Evolutionary conservation across 1,284 basidiomycete genomes (phyloP).

Genomic region (Pseudozyma sp.): DNA sequence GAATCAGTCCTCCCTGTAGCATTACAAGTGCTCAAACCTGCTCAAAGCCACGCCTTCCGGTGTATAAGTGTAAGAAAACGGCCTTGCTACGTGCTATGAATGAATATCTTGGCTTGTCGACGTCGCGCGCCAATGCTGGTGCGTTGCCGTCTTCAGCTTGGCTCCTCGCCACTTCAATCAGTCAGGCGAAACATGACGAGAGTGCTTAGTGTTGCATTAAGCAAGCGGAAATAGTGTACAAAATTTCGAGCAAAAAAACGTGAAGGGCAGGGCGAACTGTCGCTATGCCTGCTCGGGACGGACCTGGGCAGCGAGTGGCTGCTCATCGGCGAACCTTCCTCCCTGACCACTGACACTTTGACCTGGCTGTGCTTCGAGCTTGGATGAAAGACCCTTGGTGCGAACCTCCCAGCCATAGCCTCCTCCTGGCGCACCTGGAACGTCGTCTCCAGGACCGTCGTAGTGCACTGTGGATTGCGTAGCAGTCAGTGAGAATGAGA

Average conservation of each 20-base stretch:
- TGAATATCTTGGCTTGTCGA: too few species aligned
- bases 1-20: too few species aligned
- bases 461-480: constrained; percentile 55
- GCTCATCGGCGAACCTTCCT: constrained; percentile 44
- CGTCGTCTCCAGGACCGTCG: constrained; percentile 61
- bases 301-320: constrained; percentile 45
- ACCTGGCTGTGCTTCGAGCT: constrained; percentile 52
- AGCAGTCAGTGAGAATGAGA: neutral
- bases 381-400: constrained; percentile 60
- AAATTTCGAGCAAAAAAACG: neutral
- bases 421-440: constrained; percentile 62
- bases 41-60: too few species aligned
- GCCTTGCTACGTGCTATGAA: too few species aligned
- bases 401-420: constrained; percentile 67
- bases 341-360: constrained; percentile 53
- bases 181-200: neutral
- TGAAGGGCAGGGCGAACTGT: neutral
- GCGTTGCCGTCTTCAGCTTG: too few species aligned
- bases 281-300: constrained; percentile 40
- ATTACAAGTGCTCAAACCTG: too few species aligned
- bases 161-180: too few species aligned
- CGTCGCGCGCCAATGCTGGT: too few species aligned
- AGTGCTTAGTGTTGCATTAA: neutral
- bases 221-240: constrained; percentile 26
- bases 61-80: too few species aligned